These are phyloP conservation scores for Cladosporium velox DNA, from an alignment of 2,329 filamentous ascomycete species.

Conservation along the genomic window DNA sequence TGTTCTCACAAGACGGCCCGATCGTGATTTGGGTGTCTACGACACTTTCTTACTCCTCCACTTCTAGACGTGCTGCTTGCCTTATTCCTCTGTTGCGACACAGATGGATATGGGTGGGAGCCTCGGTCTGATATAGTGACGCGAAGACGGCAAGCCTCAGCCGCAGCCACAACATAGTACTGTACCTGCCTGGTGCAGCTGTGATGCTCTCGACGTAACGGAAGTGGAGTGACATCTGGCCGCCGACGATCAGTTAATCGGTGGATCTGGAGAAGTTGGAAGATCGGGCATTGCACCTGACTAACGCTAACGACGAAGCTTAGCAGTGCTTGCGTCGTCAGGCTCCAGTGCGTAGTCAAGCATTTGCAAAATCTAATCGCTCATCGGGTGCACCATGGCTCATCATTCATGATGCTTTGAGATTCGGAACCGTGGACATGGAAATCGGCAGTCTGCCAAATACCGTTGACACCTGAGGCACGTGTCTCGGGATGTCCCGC, in stretches of 20 bases:
- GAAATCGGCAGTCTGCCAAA: not conserved
- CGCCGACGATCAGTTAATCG: not conserved
- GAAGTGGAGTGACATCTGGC: not conserved
- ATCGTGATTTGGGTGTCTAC: not conserved
- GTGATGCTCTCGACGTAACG: not conserved
- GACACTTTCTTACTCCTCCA: not conserved
- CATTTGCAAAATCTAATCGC: not conserved
- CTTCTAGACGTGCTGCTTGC: not conserved
- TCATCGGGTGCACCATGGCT: not conserved
- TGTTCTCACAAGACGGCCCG: not conserved
- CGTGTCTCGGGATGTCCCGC: not conserved
- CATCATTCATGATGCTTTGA: not conserved
- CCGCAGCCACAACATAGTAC: not conserved
- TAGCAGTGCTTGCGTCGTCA: not conserved
- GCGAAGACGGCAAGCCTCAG: not conserved
- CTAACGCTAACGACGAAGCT: not conserved
- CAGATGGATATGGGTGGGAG: not conserved
- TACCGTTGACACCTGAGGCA: not conserved
- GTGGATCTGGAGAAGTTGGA: not conserved
- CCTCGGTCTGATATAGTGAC: not conserved
- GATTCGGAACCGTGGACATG: not conserved
- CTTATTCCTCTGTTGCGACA: not conserved
- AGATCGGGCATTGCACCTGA: not conserved
- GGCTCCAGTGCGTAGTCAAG: not conserved
- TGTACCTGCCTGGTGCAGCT: not conserved